Base-by-base conservation (phyloP, 495 filamentous ascomycete species). In the Hypoxylon fuscum region DNA sequence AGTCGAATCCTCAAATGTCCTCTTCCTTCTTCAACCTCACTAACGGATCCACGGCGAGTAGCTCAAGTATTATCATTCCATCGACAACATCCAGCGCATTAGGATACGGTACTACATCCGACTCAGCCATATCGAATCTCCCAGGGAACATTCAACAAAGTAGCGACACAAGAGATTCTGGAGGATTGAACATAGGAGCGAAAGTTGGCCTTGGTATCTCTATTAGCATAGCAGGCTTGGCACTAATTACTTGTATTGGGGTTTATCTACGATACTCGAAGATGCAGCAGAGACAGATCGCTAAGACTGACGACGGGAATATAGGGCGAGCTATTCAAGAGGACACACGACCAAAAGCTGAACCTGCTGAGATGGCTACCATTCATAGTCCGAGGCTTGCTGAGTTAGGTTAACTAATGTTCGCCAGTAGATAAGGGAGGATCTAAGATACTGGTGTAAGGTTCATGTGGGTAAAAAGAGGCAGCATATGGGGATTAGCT, bases 11-110 rank as follows among this genome's bases (percentile, higher is more conserved):
- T n/a, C 25, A 43, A 1, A 44, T 45, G 5, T 43, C 50, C 17
- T 55, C 59, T 1, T 0, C 59, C 20, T 62, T 27, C 8, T 62
- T 62, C n/a, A 44, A 50, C 9, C 27, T 62, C 18, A 29, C 43
- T 11, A 27, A 47, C n/a, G 25, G 43, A 3, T 2, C 42, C 11
- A 6, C 17, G 2, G 11, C 22, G 15, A 62, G 42, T 22, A 62
- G 7, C 3, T 14, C 32, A 20, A 62, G 31, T 32, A 49, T 20
- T 10, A 21, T 23, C 6, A 49, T 31, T 8, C 4, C 42, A 2
- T 25, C 58, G 2, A 21, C 20, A 12, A 35, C 35, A 8, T 18
- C 43, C 6, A 62, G 9, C 7, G 15, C 14, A n/a, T 12, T 11
- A 4, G 15, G 34, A 51, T 25, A 34, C 31, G 31, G 2, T 12